These are phyloP conservation scores for Xenosphaeropsis pyriputrescens DNA, from an alignment of 2,329 filamentous ascomycete genomes.

Conservation along the genomic window DNA sequence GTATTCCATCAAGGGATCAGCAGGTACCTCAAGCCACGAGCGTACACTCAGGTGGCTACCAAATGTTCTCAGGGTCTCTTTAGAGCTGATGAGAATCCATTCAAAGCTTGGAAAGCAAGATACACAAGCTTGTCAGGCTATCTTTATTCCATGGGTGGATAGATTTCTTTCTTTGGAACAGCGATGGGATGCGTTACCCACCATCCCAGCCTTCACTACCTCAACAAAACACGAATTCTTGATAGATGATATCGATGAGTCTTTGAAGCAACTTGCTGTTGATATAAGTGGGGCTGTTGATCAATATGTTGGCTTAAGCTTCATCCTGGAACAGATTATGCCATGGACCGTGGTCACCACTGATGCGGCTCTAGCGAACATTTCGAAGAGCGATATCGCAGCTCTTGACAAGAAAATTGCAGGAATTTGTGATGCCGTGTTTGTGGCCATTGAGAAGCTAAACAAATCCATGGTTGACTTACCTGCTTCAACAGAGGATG, in stretches of 20 bases:
- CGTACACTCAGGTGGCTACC: conserved; percentile 42
- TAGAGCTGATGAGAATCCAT: conserved; percentile 50
- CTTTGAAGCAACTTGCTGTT: conserved; percentile 5
- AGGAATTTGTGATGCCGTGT: conserved; percentile 55
- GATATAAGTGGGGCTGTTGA: conserved; percentile 26
- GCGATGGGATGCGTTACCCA: conserved; percentile 25
- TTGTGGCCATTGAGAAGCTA: conserved; percentile 66
- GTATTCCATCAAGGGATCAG: conserved; percentile 7
- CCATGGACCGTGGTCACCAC: conserved; percentile 39
- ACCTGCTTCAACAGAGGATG: conserved; percentile 43
- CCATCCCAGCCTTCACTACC: conserved; percentile 35
- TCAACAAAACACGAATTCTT: conserved; percentile 20
- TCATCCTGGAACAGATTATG: conserved; percentile 49
- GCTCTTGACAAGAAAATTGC: conserved; percentile 44
- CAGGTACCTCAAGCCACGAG: conserved; percentile 11
- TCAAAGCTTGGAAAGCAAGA: conserved; percentile 38
- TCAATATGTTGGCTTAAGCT: conserved; percentile 42
- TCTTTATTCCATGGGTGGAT: conserved; percentile 30
- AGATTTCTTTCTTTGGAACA: conserved; percentile 28
- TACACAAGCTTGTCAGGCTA: conserved; percentile 3
- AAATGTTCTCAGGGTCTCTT: conserved; percentile 48
- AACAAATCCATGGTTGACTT: conserved; percentile 38
- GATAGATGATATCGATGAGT: conserved; percentile 6
- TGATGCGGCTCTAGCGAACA: conserved; percentile 3
- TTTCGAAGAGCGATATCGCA: conserved; percentile 9